Evolutionary conservation across 2,329 filamentous ascomycete species (phyloP).

Genomic region (Colletotrichum destructivum): DNA sequence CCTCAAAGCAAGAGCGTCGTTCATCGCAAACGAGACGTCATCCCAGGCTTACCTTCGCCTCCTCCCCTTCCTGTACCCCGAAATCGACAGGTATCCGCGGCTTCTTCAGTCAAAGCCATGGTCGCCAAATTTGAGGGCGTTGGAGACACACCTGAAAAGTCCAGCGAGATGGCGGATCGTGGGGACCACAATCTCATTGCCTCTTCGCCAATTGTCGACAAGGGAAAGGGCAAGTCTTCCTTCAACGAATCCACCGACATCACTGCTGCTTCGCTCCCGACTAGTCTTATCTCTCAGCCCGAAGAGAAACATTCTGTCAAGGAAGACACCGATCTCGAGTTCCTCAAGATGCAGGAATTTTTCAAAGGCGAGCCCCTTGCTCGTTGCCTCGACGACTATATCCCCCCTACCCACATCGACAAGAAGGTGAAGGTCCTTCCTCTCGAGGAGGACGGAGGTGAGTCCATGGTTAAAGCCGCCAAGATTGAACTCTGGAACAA

Average conservation of each 20-base stretch:
- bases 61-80: conserved; percentile 1
- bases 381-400: conserved; percentile 34
- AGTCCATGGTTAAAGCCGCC: conserved; percentile 29
- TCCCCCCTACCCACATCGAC: conserved; percentile 14
- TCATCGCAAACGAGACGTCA: conserved; percentile 30
- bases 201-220: conserved; percentile 20
- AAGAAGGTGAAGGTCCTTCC: conserved; percentile 26
- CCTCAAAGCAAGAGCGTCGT: conserved; percentile 26
- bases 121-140: conserved; percentile 35
- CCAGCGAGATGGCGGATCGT: conserved; percentile 4
- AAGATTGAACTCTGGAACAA: conserved; percentile 32
- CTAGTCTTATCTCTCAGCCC: not conserved
- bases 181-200: not conserved
- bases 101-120: conserved; percentile 40
- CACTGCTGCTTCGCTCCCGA: not conserved
- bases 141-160: conserved; percentile 1
- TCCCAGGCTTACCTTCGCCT: conserved; percentile 12
- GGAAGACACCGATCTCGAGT: conserved; percentile 23
- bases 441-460: conserved; percentile 21
- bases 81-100: conserved; percentile 20
- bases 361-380: conserved; percentile 29
- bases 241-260: conserved; percentile 12
- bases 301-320: not conserved
- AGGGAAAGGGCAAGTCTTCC: conserved; percentile 18
- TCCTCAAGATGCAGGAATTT: conserved; percentile 38